Conservation (phyloP, 2,329 filamentous ascomycete genomes). For the Bipolaris gigantea region DNA sequence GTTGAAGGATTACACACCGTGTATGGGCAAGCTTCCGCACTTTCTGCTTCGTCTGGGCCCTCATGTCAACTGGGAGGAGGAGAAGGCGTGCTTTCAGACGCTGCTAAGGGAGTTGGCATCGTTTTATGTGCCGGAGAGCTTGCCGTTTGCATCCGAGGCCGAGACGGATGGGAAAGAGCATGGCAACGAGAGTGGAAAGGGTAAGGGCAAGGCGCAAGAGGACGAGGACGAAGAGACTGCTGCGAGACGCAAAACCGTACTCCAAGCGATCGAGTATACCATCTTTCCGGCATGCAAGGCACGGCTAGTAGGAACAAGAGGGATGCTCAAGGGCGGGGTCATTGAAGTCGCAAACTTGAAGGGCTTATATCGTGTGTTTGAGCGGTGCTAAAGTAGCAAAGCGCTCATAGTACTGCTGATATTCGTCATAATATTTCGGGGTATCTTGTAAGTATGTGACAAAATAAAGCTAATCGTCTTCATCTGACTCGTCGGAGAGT, state of each 20-base stretch:
- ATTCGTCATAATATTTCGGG: not conserved
- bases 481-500: slow-evolving; percentile 40
- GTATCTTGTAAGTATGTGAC: slow-evolving; percentile 9
- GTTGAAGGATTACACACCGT: slow-evolving; percentile 84
- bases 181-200: slow-evolving; percentile 11
- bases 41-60: slow-evolving; percentile 89
- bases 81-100: slow-evolving; percentile 81
- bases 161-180: slow-evolving; percentile 47
- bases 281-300: slow-evolving; percentile 89
- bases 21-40: slow-evolving; percentile 80
- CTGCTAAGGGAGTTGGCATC: slow-evolving; percentile 85
- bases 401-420: not conserved
- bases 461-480: slow-evolving; percentile 10
- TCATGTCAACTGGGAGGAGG: slow-evolving; percentile 81
- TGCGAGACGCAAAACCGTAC: slow-evolving; percentile 67
- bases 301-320: slow-evolving; percentile 77
- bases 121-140: slow-evolving; percentile 86
- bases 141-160: slow-evolving; percentile 58
- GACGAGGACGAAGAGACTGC: slow-evolving; percentile 48
- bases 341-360: slow-evolving; percentile 91
- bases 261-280: slow-evolving; percentile 76
- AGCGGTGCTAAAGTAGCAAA: slow-evolving; percentile 67
- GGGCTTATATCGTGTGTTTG: slow-evolving; percentile 91
- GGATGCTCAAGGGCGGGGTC: slow-evolving; percentile 69
- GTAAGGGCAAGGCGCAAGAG: slow-evolving; percentile 15